These are phyloP conservation scores for Pythium graminicola DNA, from an alignment of 352 stramenopile species.

Conservation along the genomic window DNA sequence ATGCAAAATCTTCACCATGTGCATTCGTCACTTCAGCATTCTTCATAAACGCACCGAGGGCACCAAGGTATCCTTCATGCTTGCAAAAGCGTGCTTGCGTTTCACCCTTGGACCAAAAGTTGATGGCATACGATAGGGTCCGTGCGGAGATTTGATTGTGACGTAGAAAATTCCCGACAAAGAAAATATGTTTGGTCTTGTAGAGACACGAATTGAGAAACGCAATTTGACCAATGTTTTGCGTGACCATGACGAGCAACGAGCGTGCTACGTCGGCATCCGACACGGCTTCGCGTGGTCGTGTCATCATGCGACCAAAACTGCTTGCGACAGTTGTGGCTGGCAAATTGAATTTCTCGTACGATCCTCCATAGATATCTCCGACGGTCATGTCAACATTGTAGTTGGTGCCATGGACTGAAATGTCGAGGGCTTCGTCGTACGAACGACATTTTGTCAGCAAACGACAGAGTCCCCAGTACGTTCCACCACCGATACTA, in stretches of 20 bases:
- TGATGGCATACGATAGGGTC: conserved; percentile 93
- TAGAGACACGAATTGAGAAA: conserved; percentile 98
- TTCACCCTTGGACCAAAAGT: conserved; percentile 96
- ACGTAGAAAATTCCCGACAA: conserved; percentile 96
- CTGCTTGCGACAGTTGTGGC: conserved; percentile 93
- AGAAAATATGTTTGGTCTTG: conserved; percentile 96
- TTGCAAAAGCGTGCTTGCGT: conserved; percentile 93
- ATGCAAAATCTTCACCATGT: conserved; percentile 57
- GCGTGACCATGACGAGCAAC: conserved; percentile 98
- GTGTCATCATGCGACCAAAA: conserved; percentile 91
- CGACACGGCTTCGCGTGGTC: conserved; percentile 59
- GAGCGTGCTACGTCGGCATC: conserved; percentile 95
- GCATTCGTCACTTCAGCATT: conserved; percentile 69
- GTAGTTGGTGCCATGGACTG: conserved; percentile 70
- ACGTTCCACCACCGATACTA: conserved; percentile 97
- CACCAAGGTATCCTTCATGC: conserved; percentile 97
- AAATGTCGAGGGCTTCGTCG: conserved; percentile 78
- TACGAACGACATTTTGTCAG: conserved; percentile 87
- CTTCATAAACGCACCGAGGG: conserved; percentile 95
- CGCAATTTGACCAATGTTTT: conserved; percentile 96
- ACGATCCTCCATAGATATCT: conserved; percentile 98
- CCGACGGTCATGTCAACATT: conserved; percentile 97
- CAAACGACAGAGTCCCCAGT: conserved; percentile 96
- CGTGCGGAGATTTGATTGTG: conserved; percentile 95
- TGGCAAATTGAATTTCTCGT: conserved; percentile 91